Conservation (phyloP, 495 filamentous ascomycete genomes). For the Annulohypoxylon maeteangense region DNA sequence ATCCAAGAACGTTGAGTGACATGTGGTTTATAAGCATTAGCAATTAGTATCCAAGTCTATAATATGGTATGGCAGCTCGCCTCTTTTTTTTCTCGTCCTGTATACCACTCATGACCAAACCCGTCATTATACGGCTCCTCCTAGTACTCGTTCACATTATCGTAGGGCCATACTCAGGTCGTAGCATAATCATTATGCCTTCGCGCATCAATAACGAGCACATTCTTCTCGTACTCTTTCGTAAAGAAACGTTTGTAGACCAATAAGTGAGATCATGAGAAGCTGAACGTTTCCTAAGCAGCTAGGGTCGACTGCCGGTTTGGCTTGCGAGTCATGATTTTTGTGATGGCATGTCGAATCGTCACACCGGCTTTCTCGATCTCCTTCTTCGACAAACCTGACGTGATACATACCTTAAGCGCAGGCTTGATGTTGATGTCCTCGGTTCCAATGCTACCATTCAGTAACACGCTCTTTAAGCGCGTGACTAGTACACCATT, state of each 20-base stretch:
- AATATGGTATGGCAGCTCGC: constrained; percentile 18
- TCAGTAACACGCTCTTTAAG: constrained; percentile 78
- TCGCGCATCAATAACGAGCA: constrained; percentile 19
- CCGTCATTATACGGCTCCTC: background rate
- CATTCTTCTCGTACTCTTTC: constrained; percentile 17
- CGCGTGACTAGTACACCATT: constrained; percentile 91
- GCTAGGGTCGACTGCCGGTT: constrained; percentile 48
- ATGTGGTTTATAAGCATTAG: constrained; percentile 36
- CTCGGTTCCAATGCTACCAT: constrained; percentile 62
- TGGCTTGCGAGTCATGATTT: constrained; percentile 71
- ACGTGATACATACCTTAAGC: constrained; percentile 90
- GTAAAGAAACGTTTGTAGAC: constrained; percentile 17
- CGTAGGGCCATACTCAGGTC: constrained; percentile 4
- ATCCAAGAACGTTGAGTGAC: background rate
- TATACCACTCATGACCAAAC: constrained; percentile 19
- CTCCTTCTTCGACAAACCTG: constrained; percentile 89
- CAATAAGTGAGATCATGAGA: constrained; percentile 17
- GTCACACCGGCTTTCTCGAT: constrained; percentile 89
- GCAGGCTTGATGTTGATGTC: constrained; percentile 77
- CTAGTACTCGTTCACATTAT: constrained; percentile 15
- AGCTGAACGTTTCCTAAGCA: constrained; percentile 41
- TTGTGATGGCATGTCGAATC: constrained; percentile 93
- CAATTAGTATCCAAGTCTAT: constrained; percentile 47
- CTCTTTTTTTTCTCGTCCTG: constrained; percentile 19
- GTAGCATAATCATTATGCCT: constrained; percentile 17